phyloP scores from a whole-genome alignment of 441 rosid genomes.

The Croton laevigatus region DNA sequence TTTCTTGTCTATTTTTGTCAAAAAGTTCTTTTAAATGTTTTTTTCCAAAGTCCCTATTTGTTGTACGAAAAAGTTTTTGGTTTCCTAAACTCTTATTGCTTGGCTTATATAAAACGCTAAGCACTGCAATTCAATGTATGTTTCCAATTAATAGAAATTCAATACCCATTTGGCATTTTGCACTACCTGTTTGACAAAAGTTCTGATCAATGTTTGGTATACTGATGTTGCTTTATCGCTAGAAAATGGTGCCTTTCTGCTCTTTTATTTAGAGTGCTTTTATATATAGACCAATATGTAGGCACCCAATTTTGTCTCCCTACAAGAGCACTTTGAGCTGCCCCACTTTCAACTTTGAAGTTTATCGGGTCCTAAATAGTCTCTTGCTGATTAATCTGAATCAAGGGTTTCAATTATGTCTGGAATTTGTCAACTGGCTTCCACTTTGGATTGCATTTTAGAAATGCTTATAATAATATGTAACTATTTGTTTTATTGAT shows the following conservation, averaged over 20 bases:
- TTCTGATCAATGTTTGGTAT: neutral
- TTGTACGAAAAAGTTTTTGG: neutral
- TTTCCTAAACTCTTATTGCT: neutral
- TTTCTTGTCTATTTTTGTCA: no score
- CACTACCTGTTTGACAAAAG: neutral
- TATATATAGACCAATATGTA: neutral
- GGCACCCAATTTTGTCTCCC: slow-evolving; percentile 1
- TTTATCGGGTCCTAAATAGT: neutral
- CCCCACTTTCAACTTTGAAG: neutral
- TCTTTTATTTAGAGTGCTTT: neutral
- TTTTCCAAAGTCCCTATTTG: no score
- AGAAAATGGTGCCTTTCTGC: neutral
- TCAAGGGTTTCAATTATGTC: neutral
- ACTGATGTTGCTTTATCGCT: slow-evolving; percentile 1
- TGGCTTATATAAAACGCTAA: neutral
- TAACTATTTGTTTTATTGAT: neutral
- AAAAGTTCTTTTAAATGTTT: neutral
- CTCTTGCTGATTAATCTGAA: neutral
- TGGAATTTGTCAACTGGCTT: slow-evolving; percentile 3
- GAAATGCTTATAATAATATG: neutral
- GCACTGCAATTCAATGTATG: slow-evolving; percentile 1
- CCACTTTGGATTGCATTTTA: slow-evolving; percentile 3
- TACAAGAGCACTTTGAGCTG: neutral
- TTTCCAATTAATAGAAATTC: neutral
- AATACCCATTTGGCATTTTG: neutral